A percentile compares a stretch with the other conserved stretches of the same genome.
These are phyloP conservation scores for Vigna nakashimae DNA, from an alignment of 306 rosid species.

Conservation along the genomic window DNA sequence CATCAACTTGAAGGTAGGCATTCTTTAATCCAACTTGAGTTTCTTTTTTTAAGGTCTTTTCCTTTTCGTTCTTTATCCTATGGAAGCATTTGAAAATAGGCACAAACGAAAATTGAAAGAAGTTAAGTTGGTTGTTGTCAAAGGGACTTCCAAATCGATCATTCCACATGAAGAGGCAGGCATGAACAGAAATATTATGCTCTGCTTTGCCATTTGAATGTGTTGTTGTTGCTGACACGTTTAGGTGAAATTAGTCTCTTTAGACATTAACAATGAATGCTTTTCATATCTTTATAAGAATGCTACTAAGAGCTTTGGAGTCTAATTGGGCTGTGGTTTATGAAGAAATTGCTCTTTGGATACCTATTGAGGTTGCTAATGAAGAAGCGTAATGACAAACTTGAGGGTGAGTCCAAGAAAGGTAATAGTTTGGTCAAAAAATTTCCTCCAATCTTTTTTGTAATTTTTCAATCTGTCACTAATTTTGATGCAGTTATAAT, in stretches of 20 bases:
- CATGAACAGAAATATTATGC: slow-evolving; percentile 39
- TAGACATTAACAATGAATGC: slow-evolving; percentile 12
- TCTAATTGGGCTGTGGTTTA: slow-evolving; percentile 68
- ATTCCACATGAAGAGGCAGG: slow-evolving; percentile 71
- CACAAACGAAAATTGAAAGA: slow-evolving; percentile 69
- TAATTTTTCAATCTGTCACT: no score
- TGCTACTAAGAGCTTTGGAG: slow-evolving; percentile 79
- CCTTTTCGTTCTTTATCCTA: no score
- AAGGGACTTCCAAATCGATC: slow-evolving; percentile 53
- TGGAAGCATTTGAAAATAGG: slow-evolving; percentile 78
- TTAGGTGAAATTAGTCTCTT: slow-evolving; percentile 3
- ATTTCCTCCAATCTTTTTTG: no score
- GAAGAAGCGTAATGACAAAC: slow-evolving; percentile 75
- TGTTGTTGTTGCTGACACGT: slow-evolving; percentile 7
- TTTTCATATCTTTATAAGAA: slow-evolving; percentile 48
- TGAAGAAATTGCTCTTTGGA: slow-evolving; percentile 91
- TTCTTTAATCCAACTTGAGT: no score
- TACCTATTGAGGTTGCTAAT: slow-evolving; percentile 66
- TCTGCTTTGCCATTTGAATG: slow-evolving; percentile 14
- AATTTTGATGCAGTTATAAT: no score
- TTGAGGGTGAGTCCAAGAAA: slow-evolving; percentile 63
- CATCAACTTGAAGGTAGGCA: no score
- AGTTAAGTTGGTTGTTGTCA: slow-evolving; percentile 51
- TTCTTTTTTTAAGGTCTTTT: no score
- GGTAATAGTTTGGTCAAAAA: slow-evolving; percentile 38